These are phyloP conservation scores for Beta lomatogona DNA, from an alignment of 179 eudicot species.

Conservation along the genomic window DNA sequence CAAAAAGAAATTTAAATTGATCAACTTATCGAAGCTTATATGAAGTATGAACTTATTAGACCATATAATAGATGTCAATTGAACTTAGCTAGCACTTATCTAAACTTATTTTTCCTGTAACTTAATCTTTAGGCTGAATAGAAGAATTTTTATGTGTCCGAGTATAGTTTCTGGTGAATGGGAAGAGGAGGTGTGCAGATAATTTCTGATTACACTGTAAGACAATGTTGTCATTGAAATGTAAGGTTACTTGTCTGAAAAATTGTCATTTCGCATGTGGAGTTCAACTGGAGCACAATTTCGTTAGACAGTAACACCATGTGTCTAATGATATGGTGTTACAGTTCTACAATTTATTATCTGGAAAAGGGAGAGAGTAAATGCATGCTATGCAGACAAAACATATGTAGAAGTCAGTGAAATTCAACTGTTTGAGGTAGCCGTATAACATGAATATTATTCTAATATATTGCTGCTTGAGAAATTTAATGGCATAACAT, in stretches of 20 bases:
- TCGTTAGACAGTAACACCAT: neutral
- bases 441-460: neutral
- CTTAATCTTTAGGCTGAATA: too few relatives aligned
- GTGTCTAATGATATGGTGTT: neutral
- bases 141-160: too few relatives aligned
- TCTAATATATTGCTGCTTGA: neutral
- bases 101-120: too few relatives aligned
- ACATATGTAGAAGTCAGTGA: slow-evolving; percentile 4
- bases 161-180: neutral
- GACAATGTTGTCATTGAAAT: neutral
- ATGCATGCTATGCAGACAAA: neutral
- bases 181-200: neutral
- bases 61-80: too few relatives aligned
- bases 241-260: neutral
- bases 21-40: too few relatives aligned
- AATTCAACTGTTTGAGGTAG: slow-evolving; percentile 13
- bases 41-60: too few relatives aligned
- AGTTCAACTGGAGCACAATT: neutral
- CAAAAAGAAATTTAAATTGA: too few relatives aligned
- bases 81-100: too few relatives aligned
- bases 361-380: neutral
- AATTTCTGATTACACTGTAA: neutral
- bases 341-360: neutral
- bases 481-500: neutral
- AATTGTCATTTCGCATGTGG: neutral